Base-by-base conservation (phyloP, 441 rosid genomes). In the Jatropha podagrica region DNA sequence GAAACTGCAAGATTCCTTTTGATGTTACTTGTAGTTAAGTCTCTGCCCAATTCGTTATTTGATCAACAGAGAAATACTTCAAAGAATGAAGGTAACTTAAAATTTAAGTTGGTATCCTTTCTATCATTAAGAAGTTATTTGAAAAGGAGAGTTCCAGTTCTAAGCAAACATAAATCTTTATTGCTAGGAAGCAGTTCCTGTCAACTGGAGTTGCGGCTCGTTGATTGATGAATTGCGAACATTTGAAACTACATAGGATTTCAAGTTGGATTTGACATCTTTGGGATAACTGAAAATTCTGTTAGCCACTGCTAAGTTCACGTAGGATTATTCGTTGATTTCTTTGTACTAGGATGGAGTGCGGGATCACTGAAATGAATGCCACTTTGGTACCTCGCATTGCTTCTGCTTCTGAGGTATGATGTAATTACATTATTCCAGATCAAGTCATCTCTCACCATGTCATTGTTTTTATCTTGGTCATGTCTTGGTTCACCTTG, bases 371-470 rank as follows among this genome's bases (percentile, higher is more conserved):
- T 66, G 94, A 95, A 55, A 86, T 85, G 86, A 95, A 95, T 65
- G 97, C 94, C 4, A 77, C 91, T 32, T 84, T 92, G 26, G 94
- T 92, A 55, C 97, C 97, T 74, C 97, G 91, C 81, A 91, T 92
- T 78, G 97, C 98, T 81, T 94, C 97, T 61, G 97, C 95, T 76
- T 95, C 97, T 75, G 92, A 95, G 97, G 98, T 91, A 81, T 54
- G n/a, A n/a, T n/a, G n/a, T n/a, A n/a, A 44, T 44, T 44, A 6
- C 48, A 4, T 44, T 44, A 44, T 23, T 23, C 23, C 23, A 23
- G 23, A 23, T 23, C 23, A 23, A 23, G 23, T 23, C 23, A 23
- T 23, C 23, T 23, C 23, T 23, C 23, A 23, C 23, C 23, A 23
- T 23, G 23, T 23, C 23, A 23, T 23, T 23, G 23, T 23, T 23